Conservation (phyloP, 2,329 filamentous ascomycete species). For the Mycosphaerella sp. region DNA sequence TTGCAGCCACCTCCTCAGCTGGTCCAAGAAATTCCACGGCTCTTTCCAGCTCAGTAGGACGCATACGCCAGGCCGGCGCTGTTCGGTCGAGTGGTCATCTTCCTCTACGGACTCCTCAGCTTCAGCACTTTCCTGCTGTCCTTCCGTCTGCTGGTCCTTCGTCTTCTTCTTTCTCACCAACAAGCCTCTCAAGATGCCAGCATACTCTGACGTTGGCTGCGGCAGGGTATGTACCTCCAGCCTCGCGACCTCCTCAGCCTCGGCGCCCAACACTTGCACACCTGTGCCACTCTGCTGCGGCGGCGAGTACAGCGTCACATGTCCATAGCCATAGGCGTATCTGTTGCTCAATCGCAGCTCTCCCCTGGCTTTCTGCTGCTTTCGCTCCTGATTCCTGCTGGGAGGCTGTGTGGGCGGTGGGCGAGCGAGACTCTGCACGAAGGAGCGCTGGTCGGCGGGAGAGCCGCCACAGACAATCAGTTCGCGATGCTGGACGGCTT, state of each 20-base stretch:
- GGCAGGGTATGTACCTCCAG: slow-evolving; percentile 33
- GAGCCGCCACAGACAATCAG: slow-evolving; percentile 32
- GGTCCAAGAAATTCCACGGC: slow-evolving; percentile 85
- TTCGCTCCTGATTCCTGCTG: slow-evolving; percentile 22
- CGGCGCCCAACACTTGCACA: slow-evolving; percentile 26
- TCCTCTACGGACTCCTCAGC: slow-evolving; percentile 8
- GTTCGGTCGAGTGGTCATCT: slow-evolving; percentile 1
- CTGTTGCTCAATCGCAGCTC: slow-evolving; percentile 31
- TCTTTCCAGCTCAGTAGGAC: slow-evolving; percentile 94
- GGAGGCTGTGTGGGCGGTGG: slow-evolving; percentile 27
- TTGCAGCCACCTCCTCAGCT: slow-evolving; percentile 83
- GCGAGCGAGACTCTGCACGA: slow-evolving; percentile 27
- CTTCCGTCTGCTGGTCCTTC: slow-evolving; percentile 11
- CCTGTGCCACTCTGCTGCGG: slow-evolving; percentile 25
- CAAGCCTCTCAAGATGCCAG: slow-evolving; percentile 25
- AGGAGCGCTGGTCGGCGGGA: slow-evolving; percentile 29
- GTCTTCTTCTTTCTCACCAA: slow-evolving; percentile 19
- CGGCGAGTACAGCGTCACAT: slow-evolving; percentile 31
- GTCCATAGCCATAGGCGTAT: slow-evolving; percentile 34
- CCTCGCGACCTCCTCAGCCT: slow-evolving; percentile 31
- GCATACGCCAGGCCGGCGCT: slow-evolving; percentile 49
- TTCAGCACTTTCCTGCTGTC: slow-evolving; percentile 13
- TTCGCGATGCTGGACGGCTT: slow-evolving; percentile 29
- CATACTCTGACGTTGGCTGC: slow-evolving; percentile 29
- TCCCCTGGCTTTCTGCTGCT: slow-evolving; percentile 25